These are phyloP conservation scores for Periglandula ipomoeae DNA, from an alignment of 2,329 filamentous ascomycete species.

Conservation along the genomic window DNA sequence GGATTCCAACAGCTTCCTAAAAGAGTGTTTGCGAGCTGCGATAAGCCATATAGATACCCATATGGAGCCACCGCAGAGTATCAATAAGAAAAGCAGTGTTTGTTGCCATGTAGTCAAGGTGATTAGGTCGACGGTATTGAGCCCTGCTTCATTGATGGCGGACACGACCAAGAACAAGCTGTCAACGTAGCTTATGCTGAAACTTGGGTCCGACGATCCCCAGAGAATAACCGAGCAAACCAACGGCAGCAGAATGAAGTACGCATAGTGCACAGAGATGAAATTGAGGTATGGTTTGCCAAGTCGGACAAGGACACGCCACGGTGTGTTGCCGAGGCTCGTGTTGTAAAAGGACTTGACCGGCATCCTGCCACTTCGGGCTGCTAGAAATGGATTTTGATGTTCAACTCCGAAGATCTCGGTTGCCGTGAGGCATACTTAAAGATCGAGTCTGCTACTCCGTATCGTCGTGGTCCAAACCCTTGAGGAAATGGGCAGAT, in stretches of 20 bases:
- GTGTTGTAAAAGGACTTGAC: neutral
- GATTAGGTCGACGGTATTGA: conserved; percentile 59
- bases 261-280: conserved; percentile 57
- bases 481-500: neutral
- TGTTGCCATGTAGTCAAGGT: conserved; percentile 61
- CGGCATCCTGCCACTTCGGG: neutral
- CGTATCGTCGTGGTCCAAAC: neutral
- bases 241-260: conserved; percentile 50
- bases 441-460: too few species aligned
- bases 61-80: conserved; percentile 58
- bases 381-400: neutral
- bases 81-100: conserved; percentile 52
- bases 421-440: neutral
- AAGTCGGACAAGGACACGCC: neutral
- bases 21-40: conserved; percentile 48
- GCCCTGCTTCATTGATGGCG: conserved; percentile 57
- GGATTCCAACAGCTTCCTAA: conserved; percentile 49
- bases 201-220: conserved; percentile 40
- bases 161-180: conserved; percentile 58
- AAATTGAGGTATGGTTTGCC: conserved; percentile 43
- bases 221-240: conserved; percentile 53
- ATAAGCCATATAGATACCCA: conserved; percentile 59
- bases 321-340: neutral
- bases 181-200: conserved; percentile 51
- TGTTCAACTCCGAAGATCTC: neutral